Percentiles rank a stretch among this genome's conserved stretches.
Evolutionary conservation across 2,329 filamentous ascomycete species (phyloP).

Genomic region (Calonectria crousiana): DNA sequence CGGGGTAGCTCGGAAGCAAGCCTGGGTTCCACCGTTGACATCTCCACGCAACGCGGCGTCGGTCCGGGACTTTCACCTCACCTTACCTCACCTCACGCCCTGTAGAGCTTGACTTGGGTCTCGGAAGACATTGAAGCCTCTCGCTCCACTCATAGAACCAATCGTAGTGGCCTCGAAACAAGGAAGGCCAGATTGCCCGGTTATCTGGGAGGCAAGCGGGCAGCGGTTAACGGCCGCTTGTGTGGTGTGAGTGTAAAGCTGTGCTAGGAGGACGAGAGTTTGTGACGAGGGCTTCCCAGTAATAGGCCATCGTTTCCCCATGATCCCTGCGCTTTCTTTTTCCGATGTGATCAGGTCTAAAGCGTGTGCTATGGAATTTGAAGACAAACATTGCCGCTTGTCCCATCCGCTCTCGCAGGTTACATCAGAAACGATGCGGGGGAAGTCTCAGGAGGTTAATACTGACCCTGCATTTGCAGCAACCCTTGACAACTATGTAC

Average conservation of each 20-base stretch:
- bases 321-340: neutral
- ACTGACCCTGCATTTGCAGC: neutral
- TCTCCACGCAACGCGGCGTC: conserved; percentile 22
- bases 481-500: neutral
- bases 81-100: conserved; percentile 22
- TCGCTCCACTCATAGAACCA: conserved; percentile 26
- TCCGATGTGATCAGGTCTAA: conserved; percentile 1
- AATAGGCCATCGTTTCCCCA: neutral
- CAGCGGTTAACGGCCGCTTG: conserved; percentile 13
- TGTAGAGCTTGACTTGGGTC: neutral
- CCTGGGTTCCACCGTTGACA: conserved; percentile 17
- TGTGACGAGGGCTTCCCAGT: conserved; percentile 7
- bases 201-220: conserved; percentile 5
- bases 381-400: conserved; percentile 9
- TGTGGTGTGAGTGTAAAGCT: neutral
- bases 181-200: neutral
- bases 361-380: neutral
- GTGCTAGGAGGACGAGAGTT: neutral
- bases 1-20: neutral
- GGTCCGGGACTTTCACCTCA: conserved; percentile 26
- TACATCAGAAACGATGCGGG: conserved; percentile 18
- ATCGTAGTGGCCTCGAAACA: neutral
- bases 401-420: neutral
- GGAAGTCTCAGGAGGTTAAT: neutral
- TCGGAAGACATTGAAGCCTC: conserved; percentile 18